Evolutionary conservation across 257 asterid genomes (phyloP), one percentile per base, ranked within the genome.

Genomic region (Fraxinus quadrangulata): DNA sequence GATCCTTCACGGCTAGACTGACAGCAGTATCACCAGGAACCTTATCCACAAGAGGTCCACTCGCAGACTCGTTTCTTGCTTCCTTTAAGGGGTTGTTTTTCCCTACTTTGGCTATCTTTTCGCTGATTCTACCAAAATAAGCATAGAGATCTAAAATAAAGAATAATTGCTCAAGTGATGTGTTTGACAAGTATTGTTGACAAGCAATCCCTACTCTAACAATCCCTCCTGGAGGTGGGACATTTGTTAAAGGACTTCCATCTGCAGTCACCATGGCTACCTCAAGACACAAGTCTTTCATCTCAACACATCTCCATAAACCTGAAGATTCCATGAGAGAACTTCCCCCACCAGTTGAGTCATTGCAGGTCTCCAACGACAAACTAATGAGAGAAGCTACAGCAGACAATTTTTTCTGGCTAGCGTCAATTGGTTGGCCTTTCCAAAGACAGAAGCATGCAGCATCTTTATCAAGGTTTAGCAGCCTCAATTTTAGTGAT

Each of bases 211-310:
- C 99, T 69, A 93, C 78, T 85, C 99, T 89, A 73, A 96, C 95
- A 72, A 96, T 75, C 73, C 99, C 99, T 54, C 97, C 97, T 5
- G 97, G 94, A 78, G 98, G 99, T 54, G 99, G 98, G 81, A 93
- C 82, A 71, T 67, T 80, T 78, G 88, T 87, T 86, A 96, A 82
- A 73, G 98, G 97, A 75, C 88, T 90, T 72, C 99, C 98, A 88
- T 96, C 99, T 61, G 97, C 92, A 82, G 99, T 92, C 86, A 87
- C 97, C 97, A 96, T 93, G n/a, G 98, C 98, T 80, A 90, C 86
- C 82, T 96, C 97, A 85, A 93, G 79, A 85, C 92, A 82, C 74
- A 85, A 40, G 40, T 83, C 98, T 85, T 90, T 92, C 77, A 96
- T 77, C 85, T 96, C 98, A 79, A 96, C 88, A 75, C 97, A 93